phyloP scores from a whole-genome alignment of 768 basidiomycete genomes.

The Tricholoma saponaceum region DNA sequence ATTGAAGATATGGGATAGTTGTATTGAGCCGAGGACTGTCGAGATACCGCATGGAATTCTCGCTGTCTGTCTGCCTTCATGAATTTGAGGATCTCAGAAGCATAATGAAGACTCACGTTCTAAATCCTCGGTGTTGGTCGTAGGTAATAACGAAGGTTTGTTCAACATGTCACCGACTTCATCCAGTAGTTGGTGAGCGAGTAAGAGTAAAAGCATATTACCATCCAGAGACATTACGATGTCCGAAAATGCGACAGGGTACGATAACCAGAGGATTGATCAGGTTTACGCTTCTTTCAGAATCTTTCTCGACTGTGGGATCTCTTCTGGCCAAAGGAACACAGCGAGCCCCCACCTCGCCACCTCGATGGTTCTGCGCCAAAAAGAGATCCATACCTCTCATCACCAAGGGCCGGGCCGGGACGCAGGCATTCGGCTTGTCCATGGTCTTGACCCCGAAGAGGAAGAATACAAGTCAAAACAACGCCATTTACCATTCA shows the following conservation, averaged over 20 bases:
- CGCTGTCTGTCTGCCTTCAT: not conserved
- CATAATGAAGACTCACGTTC: not conserved
- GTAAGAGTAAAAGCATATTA: not conserved
- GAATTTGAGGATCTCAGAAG: slow-evolving; percentile 1
- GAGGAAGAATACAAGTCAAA: not conserved
- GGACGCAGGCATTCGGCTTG: not conserved
- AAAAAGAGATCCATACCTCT: not conserved
- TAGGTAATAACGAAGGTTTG: not conserved
- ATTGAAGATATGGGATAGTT: not conserved
- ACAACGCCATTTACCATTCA: not conserved
- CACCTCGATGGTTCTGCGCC: not conserved
- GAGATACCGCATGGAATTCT: not conserved
- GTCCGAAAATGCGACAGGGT: not conserved
- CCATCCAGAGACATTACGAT: not conserved
- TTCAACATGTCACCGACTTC: not conserved
- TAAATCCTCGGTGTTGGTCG: not conserved
- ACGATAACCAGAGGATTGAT: not conserved
- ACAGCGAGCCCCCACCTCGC: not conserved
- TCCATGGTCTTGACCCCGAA: not conserved
- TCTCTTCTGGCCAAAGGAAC: not conserved
- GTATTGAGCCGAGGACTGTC: not conserved
- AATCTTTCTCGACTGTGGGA: no score
- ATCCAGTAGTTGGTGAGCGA: not conserved
- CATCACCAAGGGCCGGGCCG: no score
- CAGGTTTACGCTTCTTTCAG: not conserved